Base-by-base conservation (phyloP, 2,329 filamentous ascomycete species). In the Didymosphaeria variabile region DNA sequence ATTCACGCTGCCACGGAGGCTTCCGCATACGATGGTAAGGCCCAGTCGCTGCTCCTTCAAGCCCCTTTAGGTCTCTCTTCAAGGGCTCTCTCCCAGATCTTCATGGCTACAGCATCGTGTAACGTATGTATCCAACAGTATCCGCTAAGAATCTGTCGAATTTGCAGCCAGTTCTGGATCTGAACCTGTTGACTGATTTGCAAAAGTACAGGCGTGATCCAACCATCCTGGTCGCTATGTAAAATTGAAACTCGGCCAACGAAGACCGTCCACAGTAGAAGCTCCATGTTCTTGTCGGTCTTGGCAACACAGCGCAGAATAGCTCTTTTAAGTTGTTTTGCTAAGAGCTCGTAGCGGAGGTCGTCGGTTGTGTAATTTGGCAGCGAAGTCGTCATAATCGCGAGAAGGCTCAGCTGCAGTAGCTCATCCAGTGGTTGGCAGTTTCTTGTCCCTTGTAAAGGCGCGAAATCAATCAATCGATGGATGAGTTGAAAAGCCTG, bases 331-430 rank as follows among this genome's bases (percentile, higher is more conserved):
- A 56, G 29, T 15, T 49, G 57, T 17, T 40, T 47, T 9, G 49
- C 40, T 13, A 64, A 29, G n/a, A 64, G 40, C 21, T 57, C 56
- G 26, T 61, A 61, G 34, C 49, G 49, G 3, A 57, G 40, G 23
- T 59, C 42, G 13, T 58, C 50, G 23, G 45, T 34, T 21, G 58
- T 59, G 23, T 64, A 64, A 19, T 61, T 59, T 45, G 62, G 59
- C 56, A 64, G 50, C 7, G 57, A 31, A 2, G 47, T 64, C 5
- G 59, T 61, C 62, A 64, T 64, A 3, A 59, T 47, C 10, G 59
- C 56, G 13, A 59, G 34, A 5, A 64, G 54, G 19, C 10, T 55
- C 49, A 61, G 29, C 46, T 64, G 62, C 17, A 61, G 52, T 5
- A 61, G 38, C 40, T 64, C 47, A 5, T 63, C 50, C 8, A 60